Conservation (phyloP, 2,329 filamentous ascomycete species). For the Thermoascus crustaceus region DNA sequence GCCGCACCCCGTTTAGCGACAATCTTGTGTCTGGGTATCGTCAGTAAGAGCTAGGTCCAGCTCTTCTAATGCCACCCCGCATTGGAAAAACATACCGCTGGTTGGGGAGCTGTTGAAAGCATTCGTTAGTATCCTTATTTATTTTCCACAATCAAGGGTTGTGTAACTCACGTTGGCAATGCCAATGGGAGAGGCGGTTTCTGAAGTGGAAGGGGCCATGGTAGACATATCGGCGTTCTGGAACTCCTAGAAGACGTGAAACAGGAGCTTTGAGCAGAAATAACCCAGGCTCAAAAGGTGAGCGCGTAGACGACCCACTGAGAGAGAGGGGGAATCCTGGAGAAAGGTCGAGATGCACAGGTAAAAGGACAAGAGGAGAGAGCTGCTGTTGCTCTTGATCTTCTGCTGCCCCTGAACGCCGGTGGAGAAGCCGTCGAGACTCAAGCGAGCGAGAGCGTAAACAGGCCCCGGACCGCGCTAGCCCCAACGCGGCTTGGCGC, state of each 20-base stretch:
- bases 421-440: constrained; percentile 7
- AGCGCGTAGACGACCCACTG: background rate
- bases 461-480: constrained; percentile 24
- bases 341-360: background rate
- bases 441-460: constrained; percentile 15
- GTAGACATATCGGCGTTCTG: constrained; percentile 17
- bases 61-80: constrained; percentile 5
- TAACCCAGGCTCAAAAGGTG: constrained; percentile 3
- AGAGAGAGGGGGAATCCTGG: background rate
- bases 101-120: constrained; percentile 51
- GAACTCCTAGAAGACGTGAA: constrained; percentile 8
- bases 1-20: constrained; percentile 81
- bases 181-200: constrained; percentile 60
- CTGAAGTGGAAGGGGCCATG: constrained; percentile 48
- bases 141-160: constrained; percentile 2
- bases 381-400: constrained; percentile 4
- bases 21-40: constrained; percentile 54
- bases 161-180: constrained; percentile 59
- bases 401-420: constrained; percentile 9
- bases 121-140: constrained; percentile 4
- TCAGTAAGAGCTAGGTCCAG: constrained; percentile 1
- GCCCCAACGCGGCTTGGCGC: constrained; percentile 16
- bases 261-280: constrained; percentile 1
- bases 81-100: constrained; percentile 56
- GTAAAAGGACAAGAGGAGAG: background rate